phyloP scores from a whole-genome alignment of 192 early-diverging fungal species.

The Umbelopsis isabellina region DNA sequence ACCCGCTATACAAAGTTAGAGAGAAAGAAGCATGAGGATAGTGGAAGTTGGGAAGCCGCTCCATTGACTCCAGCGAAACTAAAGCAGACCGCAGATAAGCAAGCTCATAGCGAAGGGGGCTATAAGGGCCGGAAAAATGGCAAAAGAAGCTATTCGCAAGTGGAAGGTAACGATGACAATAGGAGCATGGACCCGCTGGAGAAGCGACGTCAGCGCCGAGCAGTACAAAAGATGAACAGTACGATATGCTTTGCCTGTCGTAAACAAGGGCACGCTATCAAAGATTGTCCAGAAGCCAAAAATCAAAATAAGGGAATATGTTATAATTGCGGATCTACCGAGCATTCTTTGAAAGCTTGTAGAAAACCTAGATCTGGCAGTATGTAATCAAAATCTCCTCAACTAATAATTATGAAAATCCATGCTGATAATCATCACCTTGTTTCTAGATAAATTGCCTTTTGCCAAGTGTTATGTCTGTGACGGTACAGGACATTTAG shows the following conservation, averaged over 20 bases:
- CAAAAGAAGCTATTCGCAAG: conserved; percentile 2
- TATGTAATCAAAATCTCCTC: conserved; percentile 14
- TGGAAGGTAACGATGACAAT: background rate
- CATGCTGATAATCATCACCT: background rate
- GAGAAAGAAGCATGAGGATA: conserved; percentile 44
- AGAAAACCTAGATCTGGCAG: conserved; percentile 55
- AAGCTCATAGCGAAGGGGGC: conserved; percentile 16
- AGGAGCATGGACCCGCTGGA: background rate
- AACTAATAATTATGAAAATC: background rate
- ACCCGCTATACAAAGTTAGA: conserved; percentile 56
- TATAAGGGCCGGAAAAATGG: conserved; percentile 10
- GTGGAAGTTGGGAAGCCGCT: conserved; percentile 33
- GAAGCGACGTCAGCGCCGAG: conserved; percentile 22
- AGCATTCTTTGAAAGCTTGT: conserved; percentile 84
- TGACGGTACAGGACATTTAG: conserved; percentile 80
- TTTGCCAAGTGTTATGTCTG: conserved; percentile 92
- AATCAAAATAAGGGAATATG: conserved; percentile 67
- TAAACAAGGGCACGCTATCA: conserved; percentile 80
- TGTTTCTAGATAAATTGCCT: conserved; percentile 55
- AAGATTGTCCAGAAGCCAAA: conserved; percentile 73
- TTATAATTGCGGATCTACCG: conserved; percentile 86
- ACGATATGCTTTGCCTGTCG: conserved; percentile 85
- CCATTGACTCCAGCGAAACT: conserved; percentile 27
- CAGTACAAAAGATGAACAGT: background rate
- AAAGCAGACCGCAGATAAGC: background rate